Evolutionary conservation across 2,329 filamentous ascomycete genomes (phyloP).

Genomic region (Coniochaeta sp.): DNA sequence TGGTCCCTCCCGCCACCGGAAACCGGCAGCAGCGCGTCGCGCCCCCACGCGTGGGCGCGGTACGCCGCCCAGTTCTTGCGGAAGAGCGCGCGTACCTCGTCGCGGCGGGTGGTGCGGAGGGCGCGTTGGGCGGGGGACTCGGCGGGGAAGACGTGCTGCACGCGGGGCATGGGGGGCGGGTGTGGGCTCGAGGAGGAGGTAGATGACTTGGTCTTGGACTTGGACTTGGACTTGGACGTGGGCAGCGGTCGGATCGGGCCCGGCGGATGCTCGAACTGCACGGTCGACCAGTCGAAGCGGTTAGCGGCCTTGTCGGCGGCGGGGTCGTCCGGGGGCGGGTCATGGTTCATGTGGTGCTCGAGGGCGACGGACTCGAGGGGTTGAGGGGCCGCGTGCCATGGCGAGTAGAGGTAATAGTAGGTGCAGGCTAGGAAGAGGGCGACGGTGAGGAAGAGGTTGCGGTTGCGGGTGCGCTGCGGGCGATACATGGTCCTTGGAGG

Average conservation of each 20-base stretch:
- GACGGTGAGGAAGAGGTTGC: background rate
- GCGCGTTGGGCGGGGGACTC: background rate
- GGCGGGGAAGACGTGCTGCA: background rate
- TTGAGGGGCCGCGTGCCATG: background rate
- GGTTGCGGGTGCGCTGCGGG: background rate
- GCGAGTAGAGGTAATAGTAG: background rate
- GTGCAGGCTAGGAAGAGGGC: background rate
- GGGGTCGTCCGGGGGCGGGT: constrained; percentile 4
- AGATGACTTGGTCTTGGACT: no score
- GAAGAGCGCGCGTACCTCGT: constrained; percentile 42
- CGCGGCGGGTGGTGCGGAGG: constrained; percentile 22
- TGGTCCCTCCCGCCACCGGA: constrained; percentile 43
- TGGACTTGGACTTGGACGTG: no score
- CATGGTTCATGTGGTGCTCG: constrained; percentile 23
- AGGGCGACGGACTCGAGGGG: constrained; percentile 9
- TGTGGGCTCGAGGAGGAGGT: constrained; percentile 15
- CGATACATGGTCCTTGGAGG: background rate
- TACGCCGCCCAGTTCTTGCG: constrained; percentile 53
- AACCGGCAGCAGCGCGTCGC: constrained; percentile 55
- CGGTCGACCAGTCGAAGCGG: constrained; percentile 29
- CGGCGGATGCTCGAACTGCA: constrained; percentile 19
- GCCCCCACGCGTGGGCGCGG: constrained; percentile 54
- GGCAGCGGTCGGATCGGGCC: constrained; percentile 7
- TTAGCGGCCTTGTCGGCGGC: constrained; percentile 5
- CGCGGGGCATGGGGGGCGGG: constrained; percentile 1